These are phyloP conservation scores for Colletotrichum liriopes DNA, from an alignment of 2,329 filamentous ascomycete genomes.

Conservation along the genomic window DNA sequence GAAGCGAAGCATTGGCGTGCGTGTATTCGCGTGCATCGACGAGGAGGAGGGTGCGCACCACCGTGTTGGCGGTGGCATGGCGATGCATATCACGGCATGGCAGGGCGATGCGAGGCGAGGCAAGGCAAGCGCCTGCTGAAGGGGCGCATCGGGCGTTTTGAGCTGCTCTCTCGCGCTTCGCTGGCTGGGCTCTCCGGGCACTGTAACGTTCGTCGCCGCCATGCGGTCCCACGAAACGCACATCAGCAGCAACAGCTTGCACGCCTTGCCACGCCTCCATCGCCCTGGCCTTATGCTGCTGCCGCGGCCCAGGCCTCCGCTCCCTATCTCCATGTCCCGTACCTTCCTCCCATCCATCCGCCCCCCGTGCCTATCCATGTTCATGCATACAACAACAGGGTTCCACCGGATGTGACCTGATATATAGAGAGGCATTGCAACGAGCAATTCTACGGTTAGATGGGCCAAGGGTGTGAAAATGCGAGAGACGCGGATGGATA, in stretches of 20 bases:
- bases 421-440: slow-evolving; percentile 7
- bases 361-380: not conserved
- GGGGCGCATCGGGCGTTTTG: not conserved
- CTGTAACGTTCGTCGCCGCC: not conserved
- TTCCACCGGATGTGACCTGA: slow-evolving; percentile 1
- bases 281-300: not conserved
- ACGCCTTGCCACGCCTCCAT: not conserved
- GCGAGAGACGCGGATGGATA: not conserved
- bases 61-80: not conserved
- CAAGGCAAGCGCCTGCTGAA: not conserved
- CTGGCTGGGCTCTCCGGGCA: not conserved
- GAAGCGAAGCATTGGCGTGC: not conserved
- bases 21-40: not conserved
- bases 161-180: not conserved
- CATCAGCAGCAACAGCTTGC: not conserved
- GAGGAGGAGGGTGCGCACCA: not conserved
- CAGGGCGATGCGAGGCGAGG: not conserved
- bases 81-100: not conserved
- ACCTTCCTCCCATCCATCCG: not conserved
- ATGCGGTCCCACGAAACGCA: not conserved
- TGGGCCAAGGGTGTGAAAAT: not conserved
- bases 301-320: not conserved
- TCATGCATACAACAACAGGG: not conserved
- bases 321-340: not conserved
- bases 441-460: slow-evolving; percentile 27